A percentile compares a stretch with the other conserved stretches of the same genome.
phyloP scores from a whole-genome alignment of 2,329 filamentous ascomycete species.

The Ramichloridium luteum region DNA sequence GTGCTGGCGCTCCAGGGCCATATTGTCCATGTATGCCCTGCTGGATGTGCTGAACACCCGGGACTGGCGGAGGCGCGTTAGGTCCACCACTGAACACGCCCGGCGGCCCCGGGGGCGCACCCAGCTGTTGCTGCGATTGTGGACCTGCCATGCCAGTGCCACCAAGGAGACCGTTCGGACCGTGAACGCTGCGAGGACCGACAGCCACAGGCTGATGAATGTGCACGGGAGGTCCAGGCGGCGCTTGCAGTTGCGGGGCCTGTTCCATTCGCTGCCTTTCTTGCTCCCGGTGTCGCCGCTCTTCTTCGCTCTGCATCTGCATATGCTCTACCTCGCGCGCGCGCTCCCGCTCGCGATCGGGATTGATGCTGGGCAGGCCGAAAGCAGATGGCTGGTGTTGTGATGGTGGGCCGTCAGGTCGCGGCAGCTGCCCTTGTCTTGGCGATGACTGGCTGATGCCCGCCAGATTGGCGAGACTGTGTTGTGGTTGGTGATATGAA shows the following conservation, averaged over 20 bases:
- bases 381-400: conserved; percentile 30
- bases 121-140: conserved; percentile 35
- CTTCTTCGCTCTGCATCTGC: conserved; percentile 48
- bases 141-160: conserved; percentile 41
- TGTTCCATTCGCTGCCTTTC: conserved; percentile 58
- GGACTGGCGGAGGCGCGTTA: conserved; percentile 48
- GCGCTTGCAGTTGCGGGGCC: conserved; percentile 69
- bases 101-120: conserved; percentile 47
- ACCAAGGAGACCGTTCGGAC: conserved; percentile 70
- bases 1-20: conserved; percentile 19
- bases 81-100: conserved; percentile 62
- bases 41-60: conserved; percentile 38
- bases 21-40: conserved; percentile 34
- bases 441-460: conserved; percentile 35
- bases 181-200: conserved; percentile 73
- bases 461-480: conserved; percentile 33
- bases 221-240: conserved; percentile 65
- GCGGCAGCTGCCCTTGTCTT: conserved; percentile 20
- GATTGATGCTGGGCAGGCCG: conserved; percentile 33
- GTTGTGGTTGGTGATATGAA: conserved; percentile 30
- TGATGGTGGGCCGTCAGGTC: conserved; percentile 17
- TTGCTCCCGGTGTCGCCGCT: conserved; percentile 47
- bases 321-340: conserved; percentile 42
- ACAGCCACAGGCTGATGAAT: conserved; percentile 86
- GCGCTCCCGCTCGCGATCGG: conserved; percentile 35